Evolutionary conservation across 73 alveolate species (phyloP).

Genomic region (Paramecium bursaria): DNA sequence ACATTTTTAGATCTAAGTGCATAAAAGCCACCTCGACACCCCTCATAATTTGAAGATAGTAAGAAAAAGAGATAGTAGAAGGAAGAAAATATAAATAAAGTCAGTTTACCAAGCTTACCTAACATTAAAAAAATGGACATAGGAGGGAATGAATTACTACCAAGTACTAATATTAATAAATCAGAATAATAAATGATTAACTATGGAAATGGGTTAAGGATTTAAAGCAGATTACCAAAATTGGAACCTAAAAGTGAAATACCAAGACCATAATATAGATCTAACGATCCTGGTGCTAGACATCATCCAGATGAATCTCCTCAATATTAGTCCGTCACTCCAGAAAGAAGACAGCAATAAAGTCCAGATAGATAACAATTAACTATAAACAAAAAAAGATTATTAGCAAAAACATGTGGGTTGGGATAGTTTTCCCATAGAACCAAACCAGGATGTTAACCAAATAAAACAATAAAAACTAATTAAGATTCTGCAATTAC

Average conservation of each 20-base stretch:
- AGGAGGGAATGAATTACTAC: neutral
- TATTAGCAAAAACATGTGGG: slow-evolving; percentile 37
- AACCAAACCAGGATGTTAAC: slow-evolving; percentile 65
- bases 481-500: slow-evolving; percentile 61
- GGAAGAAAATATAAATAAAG: slow-evolving; percentile 31
- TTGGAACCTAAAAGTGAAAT: slow-evolving; percentile 50
- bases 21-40: slow-evolving; percentile 50
- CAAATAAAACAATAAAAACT: slow-evolving; percentile 53
- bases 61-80: slow-evolving; percentile 33
- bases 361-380: slow-evolving; percentile 54
- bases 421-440: slow-evolving; percentile 28
- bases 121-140: slow-evolving; percentile 23
- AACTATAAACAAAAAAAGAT: slow-evolving; percentile 13
- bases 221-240: slow-evolving; percentile 30
- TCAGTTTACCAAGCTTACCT: slow-evolving; percentile 17
- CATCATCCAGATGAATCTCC: slow-evolving; percentile 32
- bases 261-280: slow-evolving; percentile 33
- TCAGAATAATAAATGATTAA: neutral
- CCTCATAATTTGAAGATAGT: neutral
- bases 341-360: neutral
- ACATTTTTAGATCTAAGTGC: slow-evolving; percentile 29
- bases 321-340: slow-evolving; percentile 37
- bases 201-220: slow-evolving; percentile 50
- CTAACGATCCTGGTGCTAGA: slow-evolving; percentile 40
- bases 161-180: neutral